phyloP scores from a whole-genome alignment of 2,329 filamentous ascomycete species.

The Byssochlamys sp. region DNA sequence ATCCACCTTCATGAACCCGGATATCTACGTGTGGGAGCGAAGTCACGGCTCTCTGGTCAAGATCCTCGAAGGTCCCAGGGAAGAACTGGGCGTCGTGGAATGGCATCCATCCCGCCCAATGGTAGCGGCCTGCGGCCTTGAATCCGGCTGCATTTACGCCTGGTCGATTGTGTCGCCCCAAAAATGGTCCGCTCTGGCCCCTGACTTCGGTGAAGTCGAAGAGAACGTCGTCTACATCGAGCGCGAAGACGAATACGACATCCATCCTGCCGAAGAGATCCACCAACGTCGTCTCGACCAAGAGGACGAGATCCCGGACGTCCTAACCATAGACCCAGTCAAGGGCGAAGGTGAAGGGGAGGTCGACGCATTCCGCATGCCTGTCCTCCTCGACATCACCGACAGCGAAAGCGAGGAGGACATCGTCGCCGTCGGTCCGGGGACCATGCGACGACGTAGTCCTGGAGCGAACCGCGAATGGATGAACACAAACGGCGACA shows the following conservation, averaged over 20 bases:
- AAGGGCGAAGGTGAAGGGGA: conserved; percentile 51
- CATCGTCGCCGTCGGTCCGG: conserved; percentile 55
- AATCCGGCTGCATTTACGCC: conserved; percentile 85
- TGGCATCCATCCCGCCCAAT: conserved; percentile 88
- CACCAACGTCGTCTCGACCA: conserved; percentile 80
- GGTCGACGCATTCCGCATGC: conserved; percentile 69
- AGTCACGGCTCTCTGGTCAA: conserved; percentile 87
- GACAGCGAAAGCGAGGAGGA: conserved; percentile 96
- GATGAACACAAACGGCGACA: conserved; percentile 39
- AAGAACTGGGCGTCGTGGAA: conserved; percentile 91
- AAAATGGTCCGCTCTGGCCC: conserved; percentile 91
- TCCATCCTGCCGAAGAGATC: conserved; percentile 88
- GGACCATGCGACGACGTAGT: conserved; percentile 80
- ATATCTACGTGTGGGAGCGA: conserved; percentile 96
- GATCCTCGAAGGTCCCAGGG: conserved; percentile 91
- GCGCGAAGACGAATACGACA: conserved; percentile 93
- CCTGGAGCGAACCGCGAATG: conserved; percentile 63
- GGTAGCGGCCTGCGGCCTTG: conserved; percentile 81
- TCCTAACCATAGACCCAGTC: conserved; percentile 63
- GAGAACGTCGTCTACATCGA: conserved; percentile 97
- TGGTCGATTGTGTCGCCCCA: conserved; percentile 95
- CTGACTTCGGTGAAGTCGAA: conserved; percentile 93
- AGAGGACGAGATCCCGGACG: conserved; percentile 89
- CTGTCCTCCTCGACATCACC: conserved; percentile 81
- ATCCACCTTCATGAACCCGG: conserved; percentile 95